phyloP scores from a whole-genome alignment of 106 monocot species.

The Hemerocallis citrina region DNA sequence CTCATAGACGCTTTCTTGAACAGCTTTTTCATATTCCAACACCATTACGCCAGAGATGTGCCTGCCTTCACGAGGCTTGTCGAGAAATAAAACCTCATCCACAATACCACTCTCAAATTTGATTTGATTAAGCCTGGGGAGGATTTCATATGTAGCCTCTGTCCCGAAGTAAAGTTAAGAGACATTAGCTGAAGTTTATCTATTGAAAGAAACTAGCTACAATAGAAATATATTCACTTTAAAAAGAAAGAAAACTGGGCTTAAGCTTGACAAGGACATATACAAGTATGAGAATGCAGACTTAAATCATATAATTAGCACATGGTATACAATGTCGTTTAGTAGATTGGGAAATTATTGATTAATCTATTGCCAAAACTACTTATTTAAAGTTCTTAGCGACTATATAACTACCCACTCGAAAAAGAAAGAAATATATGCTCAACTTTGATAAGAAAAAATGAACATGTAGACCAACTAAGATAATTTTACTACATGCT shows the following conservation, averaged over 20 bases:
- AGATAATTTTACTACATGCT: no score
- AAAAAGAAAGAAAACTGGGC: neutral
- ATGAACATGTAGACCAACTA: no score
- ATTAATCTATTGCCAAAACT: no score
- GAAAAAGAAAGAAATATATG: no score
- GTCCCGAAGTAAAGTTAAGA: constrained; percentile 1
- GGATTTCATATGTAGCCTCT: constrained; percentile 88
- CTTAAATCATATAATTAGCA: neutral
- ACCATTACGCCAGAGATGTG: constrained; percentile 69
- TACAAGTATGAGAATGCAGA: neutral
- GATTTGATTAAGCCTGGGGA: constrained; percentile 85
- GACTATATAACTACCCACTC: no score
- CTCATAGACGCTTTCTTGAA: constrained; percentile 88
- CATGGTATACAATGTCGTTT: neutral
- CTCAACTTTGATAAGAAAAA: no score
- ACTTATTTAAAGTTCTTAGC: no score
- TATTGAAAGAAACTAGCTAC: neutral
- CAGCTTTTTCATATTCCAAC: constrained; percentile 78
- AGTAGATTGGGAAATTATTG: no score
- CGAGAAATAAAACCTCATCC: constrained; percentile 78
- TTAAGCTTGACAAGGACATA: neutral
- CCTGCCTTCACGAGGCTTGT: constrained; percentile 67
- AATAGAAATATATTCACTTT: neutral
- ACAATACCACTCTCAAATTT: constrained; percentile 88
- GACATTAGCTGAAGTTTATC: neutral